Evolutionary conservation across 768 basidiomycete species (phyloP).

Genomic region (Hygrocybe coccinea): DNA sequence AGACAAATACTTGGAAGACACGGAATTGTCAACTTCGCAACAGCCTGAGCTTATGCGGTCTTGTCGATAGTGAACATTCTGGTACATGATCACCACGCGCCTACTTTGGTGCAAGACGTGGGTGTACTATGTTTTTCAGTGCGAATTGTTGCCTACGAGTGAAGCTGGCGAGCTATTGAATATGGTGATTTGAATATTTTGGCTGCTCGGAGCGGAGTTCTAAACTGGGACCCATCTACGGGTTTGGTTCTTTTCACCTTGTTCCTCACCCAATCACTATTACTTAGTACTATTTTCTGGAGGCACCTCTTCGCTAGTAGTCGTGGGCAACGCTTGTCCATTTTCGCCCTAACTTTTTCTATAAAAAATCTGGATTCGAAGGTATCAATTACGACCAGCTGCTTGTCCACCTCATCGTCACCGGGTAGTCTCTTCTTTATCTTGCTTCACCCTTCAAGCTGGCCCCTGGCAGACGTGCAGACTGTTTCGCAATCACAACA

Average conservation of each 20-base stretch:
- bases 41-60: too few relatives aligned
- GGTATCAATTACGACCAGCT: conserved; percentile 35
- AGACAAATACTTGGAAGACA: too few relatives aligned
- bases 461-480: conserved; percentile 31
- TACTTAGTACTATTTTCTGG: conserved; percentile 54
- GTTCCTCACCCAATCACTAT: conserved; percentile 43
- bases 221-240: background rate
- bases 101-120: too few relatives aligned
- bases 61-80: too few relatives aligned
- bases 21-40: too few relatives aligned
- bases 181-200: too few relatives aligned
- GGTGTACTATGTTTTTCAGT: too few relatives aligned
- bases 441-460: conserved; percentile 27
- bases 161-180: too few relatives aligned
- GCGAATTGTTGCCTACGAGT: too few relatives aligned
- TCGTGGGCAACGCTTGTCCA: conserved; percentile 44
- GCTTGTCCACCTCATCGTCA: conserved; percentile 34
- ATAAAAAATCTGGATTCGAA: conserved; percentile 9
- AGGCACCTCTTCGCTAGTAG: conserved; percentile 49
- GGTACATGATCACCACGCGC: too few relatives aligned
- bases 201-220: conserved; percentile 6
- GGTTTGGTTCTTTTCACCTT: conserved; percentile 26
- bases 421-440: conserved; percentile 28
- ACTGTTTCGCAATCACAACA: conserved; percentile 27
- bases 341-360: conserved; percentile 29